These are phyloP conservation scores for Paspalum notatum DNA, from an alignment of 176 grass and related monocot species.

Conservation along the genomic window DNA sequence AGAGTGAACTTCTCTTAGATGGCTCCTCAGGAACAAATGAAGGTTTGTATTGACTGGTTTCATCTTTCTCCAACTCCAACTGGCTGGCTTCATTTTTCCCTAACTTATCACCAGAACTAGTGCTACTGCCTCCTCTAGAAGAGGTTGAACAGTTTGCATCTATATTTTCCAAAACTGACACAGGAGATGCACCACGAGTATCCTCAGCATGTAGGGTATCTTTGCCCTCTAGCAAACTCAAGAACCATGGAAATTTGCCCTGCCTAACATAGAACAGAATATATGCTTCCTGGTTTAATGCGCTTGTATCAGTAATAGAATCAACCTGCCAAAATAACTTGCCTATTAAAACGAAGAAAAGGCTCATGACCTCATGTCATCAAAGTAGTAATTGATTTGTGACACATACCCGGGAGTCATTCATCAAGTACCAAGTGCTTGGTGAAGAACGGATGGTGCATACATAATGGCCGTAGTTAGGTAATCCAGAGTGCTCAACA, in stretches of 20 bases:
- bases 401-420: slow-evolving; percentile 70
- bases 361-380: not conserved
- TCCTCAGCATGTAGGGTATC: slow-evolving; percentile 33
- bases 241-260: slow-evolving; percentile 83
- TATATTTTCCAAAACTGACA: slow-evolving; percentile 67
- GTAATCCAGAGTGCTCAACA: slow-evolving; percentile 71
- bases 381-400: slow-evolving; percentile 26
- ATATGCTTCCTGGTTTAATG: slow-evolving; percentile 73
- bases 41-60: slow-evolving; percentile 25
- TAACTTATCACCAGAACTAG: slow-evolving; percentile 17
- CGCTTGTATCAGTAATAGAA: slow-evolving; percentile 52
- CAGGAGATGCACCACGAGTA: slow-evolving; percentile 56
- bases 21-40: slow-evolving; percentile 20
- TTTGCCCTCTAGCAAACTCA: slow-evolving; percentile 56
- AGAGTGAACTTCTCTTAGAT: slow-evolving; percentile 21
- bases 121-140: slow-evolving; percentile 37
- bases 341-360: slow-evolving; percentile 25
- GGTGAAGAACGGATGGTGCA: slow-evolving; percentile 79
- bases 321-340: slow-evolving; percentile 58
- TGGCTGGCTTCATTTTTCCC: slow-evolving; percentile 34
- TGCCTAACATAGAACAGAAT: slow-evolving; percentile 89
- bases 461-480: slow-evolving; percentile 79
- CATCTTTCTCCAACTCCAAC: slow-evolving; percentile 30
- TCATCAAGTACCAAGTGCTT: slow-evolving; percentile 67
- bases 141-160: slow-evolving; percentile 43